Evolutionary conservation across 2,329 filamentous ascomycete species (phyloP).

Genomic region (Hypoxylon sp.): DNA sequence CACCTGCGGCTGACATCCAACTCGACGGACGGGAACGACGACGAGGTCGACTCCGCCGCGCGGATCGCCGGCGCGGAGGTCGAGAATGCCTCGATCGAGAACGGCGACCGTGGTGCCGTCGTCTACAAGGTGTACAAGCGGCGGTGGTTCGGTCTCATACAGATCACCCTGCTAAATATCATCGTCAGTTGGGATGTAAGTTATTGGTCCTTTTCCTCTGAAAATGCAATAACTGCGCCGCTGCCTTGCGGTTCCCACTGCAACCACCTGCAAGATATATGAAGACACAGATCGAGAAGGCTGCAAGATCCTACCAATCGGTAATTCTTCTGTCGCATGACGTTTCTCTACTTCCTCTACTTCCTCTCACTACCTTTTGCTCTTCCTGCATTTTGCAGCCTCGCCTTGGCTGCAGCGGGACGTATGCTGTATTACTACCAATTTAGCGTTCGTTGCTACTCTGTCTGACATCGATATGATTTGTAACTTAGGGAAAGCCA

Average conservation of each 20-base stretch:
- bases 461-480: constrained; percentile 7
- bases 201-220: constrained; percentile 46
- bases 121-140: constrained; percentile 73
- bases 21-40: constrained; percentile 38
- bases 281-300: not conserved
- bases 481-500: constrained; percentile 7
- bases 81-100: constrained; percentile 31
- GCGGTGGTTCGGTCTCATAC: constrained; percentile 87
- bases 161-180: constrained; percentile 89
- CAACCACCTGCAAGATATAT: constrained; percentile 2
- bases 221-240: not conserved
- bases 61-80: constrained; percentile 23
- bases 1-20: constrained; percentile 41
- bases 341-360: not conserved
- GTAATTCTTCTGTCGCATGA: constrained; percentile 17
- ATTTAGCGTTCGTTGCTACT: constrained; percentile 11
- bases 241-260: not conserved
- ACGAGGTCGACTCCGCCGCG: constrained; percentile 18
- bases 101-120: constrained; percentile 34
- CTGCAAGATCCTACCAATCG: constrained; percentile 30
- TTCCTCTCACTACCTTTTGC: constrained; percentile 14
- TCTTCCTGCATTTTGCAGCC: constrained; percentile 18
- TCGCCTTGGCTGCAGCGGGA: constrained; percentile 14
- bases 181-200: constrained; percentile 95
- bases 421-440: constrained; percentile 8